Evolutionary conservation across 1,139 yeast species (phyloP).

Genomic region (Hyphopichia wangnamkhiaoensis): DNA sequence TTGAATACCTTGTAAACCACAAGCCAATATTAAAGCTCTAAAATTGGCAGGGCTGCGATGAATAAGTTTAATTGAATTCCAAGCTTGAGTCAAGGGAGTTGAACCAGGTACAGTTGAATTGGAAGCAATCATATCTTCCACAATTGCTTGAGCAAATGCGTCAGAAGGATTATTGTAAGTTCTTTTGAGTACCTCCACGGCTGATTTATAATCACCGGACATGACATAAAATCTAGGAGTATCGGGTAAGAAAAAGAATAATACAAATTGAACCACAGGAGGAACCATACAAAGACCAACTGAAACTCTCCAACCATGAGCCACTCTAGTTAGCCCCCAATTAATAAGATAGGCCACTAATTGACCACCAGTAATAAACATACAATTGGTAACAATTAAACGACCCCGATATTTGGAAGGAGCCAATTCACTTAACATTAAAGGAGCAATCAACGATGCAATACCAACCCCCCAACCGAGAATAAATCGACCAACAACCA

Average conservation of each 20-base stretch:
- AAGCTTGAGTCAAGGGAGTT: conserved; percentile 52
- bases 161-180: conserved; percentile 60
- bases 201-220: conserved; percentile 63
- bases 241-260: conserved; percentile 88
- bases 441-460: conserved; percentile 87
- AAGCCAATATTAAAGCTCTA: conserved; percentile 83
- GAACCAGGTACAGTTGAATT: conserved; percentile 67
- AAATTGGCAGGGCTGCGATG: conserved; percentile 79
- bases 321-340: conserved; percentile 74
- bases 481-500: conserved; percentile 86
- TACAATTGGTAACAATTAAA: conserved; percentile 64
- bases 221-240: conserved; percentile 89
- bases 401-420: conserved; percentile 93
- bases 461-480: conserved; percentile 97
- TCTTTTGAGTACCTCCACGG: conserved; percentile 61
- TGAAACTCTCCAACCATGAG: conserved; percentile 89
- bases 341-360: conserved; percentile 89
- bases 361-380: conserved; percentile 89
- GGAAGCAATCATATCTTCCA: conserved; percentile 56
- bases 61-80: conserved; percentile 66
- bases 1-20: conserved; percentile 93
- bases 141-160: conserved; percentile 56
- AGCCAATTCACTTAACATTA: conserved; percentile 88
- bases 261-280: conserved; percentile 70
- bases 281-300: conserved; percentile 92